Percentiles rank a stretch among this genome's conserved stretches.
Conservation (phyloP, 106 monocot species). For the Dioscorea dumetorum region DNA sequence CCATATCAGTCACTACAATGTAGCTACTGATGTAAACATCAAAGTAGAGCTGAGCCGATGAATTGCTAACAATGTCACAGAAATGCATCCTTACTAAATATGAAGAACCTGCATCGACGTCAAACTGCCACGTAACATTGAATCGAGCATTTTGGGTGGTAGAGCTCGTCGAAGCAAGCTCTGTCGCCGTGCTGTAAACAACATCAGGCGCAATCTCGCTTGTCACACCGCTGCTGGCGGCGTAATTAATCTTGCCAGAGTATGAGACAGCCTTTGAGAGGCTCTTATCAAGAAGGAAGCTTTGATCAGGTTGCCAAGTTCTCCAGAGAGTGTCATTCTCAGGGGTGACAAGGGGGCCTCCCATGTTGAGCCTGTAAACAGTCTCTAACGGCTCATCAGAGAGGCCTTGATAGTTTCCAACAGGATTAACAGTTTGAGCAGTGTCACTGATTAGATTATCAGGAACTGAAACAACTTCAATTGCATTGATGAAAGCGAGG, state of each 20-base stretch:
- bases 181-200: conserved; percentile 18
- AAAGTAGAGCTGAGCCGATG: conserved; percentile 14
- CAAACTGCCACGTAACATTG: conserved; percentile 8
- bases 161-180: background rate
- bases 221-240: conserved; percentile 1
- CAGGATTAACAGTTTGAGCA: background rate
- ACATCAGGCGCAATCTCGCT: conserved; percentile 19
- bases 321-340: conserved; percentile 23
- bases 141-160: background rate
- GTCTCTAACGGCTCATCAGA: conserved; percentile 13
- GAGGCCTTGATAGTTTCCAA: background rate
- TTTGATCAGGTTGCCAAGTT: conserved; percentile 13
- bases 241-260: background rate
- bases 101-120: conserved; percentile 1
- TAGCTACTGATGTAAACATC: conserved; percentile 20
- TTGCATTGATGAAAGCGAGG: conserved; percentile 16
- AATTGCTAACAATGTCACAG: conserved; percentile 22
- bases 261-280: background rate
- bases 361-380: conserved; percentile 17
- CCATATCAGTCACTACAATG: conserved; percentile 4
- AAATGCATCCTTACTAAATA: conserved; percentile 26
- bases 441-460: conserved; percentile 4
- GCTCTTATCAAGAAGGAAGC: background rate
- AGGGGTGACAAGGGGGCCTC: conserved; percentile 17
- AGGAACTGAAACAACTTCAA: conserved; percentile 25